These are phyloP conservation scores for Dictyostelium intermedium DNA, from an alignment of 78 protist genomes.

Conservation along the genomic window DNA sequence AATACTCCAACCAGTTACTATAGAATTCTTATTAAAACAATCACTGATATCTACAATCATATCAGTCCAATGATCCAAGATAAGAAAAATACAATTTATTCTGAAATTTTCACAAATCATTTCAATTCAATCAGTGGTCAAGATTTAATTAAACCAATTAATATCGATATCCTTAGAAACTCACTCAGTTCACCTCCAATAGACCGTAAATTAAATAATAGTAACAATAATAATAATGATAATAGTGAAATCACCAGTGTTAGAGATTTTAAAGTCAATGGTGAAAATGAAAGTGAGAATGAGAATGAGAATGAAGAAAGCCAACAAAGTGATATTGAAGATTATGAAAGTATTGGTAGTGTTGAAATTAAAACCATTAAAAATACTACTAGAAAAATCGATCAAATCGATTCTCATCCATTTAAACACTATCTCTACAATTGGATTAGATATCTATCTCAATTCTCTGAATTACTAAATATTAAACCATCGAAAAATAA, in stretches of 20 bases:
- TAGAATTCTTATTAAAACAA: not conserved
- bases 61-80: not conserved
- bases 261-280: no score
- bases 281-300: not conserved
- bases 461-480: not conserved
- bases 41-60: not conserved
- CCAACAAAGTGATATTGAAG: not conserved
- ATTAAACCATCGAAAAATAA: not conserved
- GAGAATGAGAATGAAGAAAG: not conserved
- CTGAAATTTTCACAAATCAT: not conserved
- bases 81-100: not conserved
- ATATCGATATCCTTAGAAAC: not conserved
- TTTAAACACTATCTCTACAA: not conserved
- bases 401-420: not conserved
- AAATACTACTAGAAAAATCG: not conserved
- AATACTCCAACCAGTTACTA: not conserved
- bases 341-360: not conserved
- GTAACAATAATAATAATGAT: not conserved
- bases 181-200: not conserved
- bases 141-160: not conserved
- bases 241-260: not conserved
- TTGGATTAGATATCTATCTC: slow-evolving; percentile 1
- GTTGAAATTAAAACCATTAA: not conserved
- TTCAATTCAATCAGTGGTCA: not conserved
- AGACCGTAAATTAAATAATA: not conserved